Evolutionary conservation across 805 yeast species (phyloP), one percentile per base, ranked within the genome.

Genomic region (Metschnikowia sp.): DNA sequence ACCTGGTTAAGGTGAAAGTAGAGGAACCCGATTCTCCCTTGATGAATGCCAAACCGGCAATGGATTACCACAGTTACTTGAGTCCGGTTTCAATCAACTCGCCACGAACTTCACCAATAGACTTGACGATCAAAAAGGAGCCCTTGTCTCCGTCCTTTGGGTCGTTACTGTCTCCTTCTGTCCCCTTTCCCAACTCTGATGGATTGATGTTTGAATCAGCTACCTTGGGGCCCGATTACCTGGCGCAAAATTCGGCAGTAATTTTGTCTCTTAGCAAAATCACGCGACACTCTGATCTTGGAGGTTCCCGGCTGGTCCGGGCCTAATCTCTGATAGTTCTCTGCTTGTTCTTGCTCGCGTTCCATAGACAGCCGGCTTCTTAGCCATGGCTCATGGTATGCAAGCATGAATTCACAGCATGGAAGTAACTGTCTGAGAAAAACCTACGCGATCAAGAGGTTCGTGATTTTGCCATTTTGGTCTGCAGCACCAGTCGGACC

Each of bases 201-300:
- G 40, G 44, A 15, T 45, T 45, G 33, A 45, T 45, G 48, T 50
- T 47, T 42, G 39, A 41, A 13, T 47, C 56, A 51, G 51, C 58
- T 55, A 44, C 54, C 35, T 51, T 51, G 52, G 53, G 58, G 47
- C 51, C 52, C 57, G 73, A 66, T 61, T 57, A 51, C 47, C 57
- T 70, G 72, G 75, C 64, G 75, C 75, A 71, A 68, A 69, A 70
- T 70, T 70, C 76, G 63, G 76, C 66, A 71, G 75, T 60, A 65
- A 70, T 70, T 71, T 68, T 68, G 72, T 62, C 51, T 49, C 55
- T 55, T 49, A 44, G 49, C 44, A 15, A 35, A 28, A 34, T 28
- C 31, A 15, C 42, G 22, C 36, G 19, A 9, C 40, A 30, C 28
- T 36, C 35, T 8, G 12, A 9, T 4, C 15, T 36, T 40, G 18